phyloP scores from a whole-genome alignment of 2,329 filamentous ascomycete species.

The Berkeleyomyces rouxiae region DNA sequence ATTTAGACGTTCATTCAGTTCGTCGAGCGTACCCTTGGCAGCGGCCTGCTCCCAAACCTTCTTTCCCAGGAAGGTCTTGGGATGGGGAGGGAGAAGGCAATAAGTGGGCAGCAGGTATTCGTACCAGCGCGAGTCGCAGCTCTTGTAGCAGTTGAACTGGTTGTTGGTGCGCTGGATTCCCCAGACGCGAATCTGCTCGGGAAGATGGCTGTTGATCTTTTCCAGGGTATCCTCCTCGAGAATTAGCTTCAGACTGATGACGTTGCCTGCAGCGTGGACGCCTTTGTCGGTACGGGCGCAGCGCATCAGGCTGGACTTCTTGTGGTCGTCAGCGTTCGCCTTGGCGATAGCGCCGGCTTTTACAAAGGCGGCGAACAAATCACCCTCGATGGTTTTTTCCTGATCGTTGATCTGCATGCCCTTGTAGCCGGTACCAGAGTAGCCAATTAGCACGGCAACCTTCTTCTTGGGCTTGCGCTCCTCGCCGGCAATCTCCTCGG shows the following conservation, averaged over 20 bases:
- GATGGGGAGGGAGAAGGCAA: conserved; percentile 81
- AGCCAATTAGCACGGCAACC: conserved; percentile 87
- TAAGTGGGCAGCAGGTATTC: conserved; percentile 94
- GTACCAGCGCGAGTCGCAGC: conserved; percentile 90
- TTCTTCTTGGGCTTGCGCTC: conserved; percentile 84
- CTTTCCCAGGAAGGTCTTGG: conserved; percentile 68
- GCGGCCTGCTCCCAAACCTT: conserved; percentile 65
- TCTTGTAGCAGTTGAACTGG: conserved; percentile 84
- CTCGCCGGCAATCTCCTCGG: conserved; percentile 78
- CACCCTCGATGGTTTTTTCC: conserved; percentile 89
- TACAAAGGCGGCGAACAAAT: conserved; percentile 84
- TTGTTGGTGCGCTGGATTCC: conserved; percentile 80
- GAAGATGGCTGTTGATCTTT: conserved; percentile 77
- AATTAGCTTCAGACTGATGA: conserved; percentile 89
- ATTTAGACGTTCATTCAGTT: conserved; percentile 49
- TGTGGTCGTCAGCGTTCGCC: conserved; percentile 88
- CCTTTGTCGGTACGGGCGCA: conserved; percentile 96
- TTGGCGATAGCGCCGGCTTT: conserved; percentile 87
- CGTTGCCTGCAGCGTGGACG: conserved; percentile 87
- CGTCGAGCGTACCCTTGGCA: conserved; percentile 54
- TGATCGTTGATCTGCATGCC: conserved; percentile 80
- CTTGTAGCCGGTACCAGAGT: conserved; percentile 90
- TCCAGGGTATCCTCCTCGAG: conserved; percentile 77
- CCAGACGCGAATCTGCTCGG: conserved; percentile 86
- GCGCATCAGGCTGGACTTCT: conserved; percentile 84